A percentile compares a stretch with the other conserved stretches of the same genome.
These are phyloP conservation scores for Epithele typhae DNA, from an alignment of 768 basidiomycete species.

Conservation along the genomic window DNA sequence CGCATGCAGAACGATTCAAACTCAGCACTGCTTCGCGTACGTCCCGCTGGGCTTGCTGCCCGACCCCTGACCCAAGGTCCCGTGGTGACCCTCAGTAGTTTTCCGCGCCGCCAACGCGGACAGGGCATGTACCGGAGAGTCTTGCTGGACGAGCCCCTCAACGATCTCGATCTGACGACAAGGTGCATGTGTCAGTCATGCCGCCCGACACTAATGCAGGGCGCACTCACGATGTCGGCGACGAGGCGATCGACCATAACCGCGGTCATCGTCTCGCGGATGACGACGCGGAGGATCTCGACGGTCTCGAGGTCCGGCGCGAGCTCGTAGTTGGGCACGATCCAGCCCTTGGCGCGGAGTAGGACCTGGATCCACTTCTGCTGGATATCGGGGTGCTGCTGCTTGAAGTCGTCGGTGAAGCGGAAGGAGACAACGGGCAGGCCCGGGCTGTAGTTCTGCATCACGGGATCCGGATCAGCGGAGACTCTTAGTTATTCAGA, in stretches of 20 bases:
- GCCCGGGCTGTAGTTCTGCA: constrained; percentile 42
- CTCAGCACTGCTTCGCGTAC: constrained; percentile 61
- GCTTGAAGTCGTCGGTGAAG: constrained; percentile 51
- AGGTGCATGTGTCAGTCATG: neutral
- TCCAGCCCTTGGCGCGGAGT: constrained; percentile 47
- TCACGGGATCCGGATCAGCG: neutral
- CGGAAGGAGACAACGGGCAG: constrained; percentile 51
- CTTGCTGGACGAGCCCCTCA: constrained; percentile 45
- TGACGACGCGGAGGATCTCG: constrained; percentile 61
- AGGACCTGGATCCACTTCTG: constrained; percentile 55
- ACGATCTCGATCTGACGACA: constrained; percentile 55
- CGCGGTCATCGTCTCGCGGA: constrained; percentile 51
- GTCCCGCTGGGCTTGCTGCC: constrained; percentile 53
- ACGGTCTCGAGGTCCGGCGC: constrained; percentile 45
- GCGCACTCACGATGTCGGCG: constrained; percentile 54
- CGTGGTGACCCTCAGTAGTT: constrained; percentile 37
- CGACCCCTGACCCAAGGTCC: constrained; percentile 44
- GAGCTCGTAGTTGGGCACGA: constrained; percentile 59
- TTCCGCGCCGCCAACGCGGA: constrained; percentile 32
- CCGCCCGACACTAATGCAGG: neutral
- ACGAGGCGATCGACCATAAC: constrained; percentile 50
- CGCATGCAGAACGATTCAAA: no score
- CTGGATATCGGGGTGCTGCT: constrained; percentile 50
- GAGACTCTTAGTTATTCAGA: neutral
- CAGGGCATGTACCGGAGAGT: constrained; percentile 50